Conservation (phyloP, 2,329 filamentous ascomycete species). For the Colletotrichum cuscutae region DNA sequence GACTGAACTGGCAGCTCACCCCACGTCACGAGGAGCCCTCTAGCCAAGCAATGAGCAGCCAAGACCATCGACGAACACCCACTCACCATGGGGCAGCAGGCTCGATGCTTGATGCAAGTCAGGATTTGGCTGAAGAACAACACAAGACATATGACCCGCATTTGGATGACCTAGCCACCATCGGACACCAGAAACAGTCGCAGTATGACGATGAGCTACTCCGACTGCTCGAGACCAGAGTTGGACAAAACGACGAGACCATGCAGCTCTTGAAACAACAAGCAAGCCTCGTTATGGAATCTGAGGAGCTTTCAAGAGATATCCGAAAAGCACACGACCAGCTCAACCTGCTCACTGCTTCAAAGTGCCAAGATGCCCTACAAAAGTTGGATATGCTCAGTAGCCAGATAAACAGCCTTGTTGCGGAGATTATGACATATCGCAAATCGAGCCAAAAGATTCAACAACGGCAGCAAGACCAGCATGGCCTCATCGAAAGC, state of each 20-base stretch:
- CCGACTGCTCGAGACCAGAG: not conserved
- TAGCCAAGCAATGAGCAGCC: not conserved
- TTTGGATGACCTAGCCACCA: not conserved
- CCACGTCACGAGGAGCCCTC: not conserved
- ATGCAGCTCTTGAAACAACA: slow-evolving; percentile 11
- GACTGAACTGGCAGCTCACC: not conserved
- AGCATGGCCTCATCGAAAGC: not conserved
- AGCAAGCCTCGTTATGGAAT: not conserved
- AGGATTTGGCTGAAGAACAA: not conserved
- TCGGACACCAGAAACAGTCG: not conserved
- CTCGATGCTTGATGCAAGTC: not conserved
- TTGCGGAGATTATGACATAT: not conserved
- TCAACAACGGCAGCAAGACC: not conserved
- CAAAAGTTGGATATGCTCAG: slow-evolving; percentile 1
- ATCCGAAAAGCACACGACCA: slow-evolving; percentile 22
- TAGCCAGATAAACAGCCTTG: not conserved
- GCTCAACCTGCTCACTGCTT: slow-evolving; percentile 12
- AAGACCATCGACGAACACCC: not conserved
- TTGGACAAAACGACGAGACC: not conserved
- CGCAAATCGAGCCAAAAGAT: not conserved
- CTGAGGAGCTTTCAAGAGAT: slow-evolving; percentile 11
- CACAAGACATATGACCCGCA: not conserved
- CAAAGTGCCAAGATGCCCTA: slow-evolving; percentile 9
- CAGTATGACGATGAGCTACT: not conserved
- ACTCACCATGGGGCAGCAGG: not conserved